These are phyloP conservation scores for Paramecium tetraurelia DNA, from an alignment of 73 alveolate genomes.

Conservation along the genomic window DNA sequence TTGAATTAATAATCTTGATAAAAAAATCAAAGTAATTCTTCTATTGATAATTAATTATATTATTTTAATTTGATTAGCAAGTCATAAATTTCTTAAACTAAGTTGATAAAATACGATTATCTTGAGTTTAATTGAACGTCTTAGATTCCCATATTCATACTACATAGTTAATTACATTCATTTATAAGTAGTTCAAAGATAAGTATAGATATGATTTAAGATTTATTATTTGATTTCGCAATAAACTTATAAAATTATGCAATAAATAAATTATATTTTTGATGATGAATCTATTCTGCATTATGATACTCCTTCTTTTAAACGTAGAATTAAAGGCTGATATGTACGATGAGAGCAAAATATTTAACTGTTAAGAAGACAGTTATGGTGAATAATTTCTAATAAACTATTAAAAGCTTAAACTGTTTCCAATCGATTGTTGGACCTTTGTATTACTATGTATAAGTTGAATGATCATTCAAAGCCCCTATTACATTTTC, in stretches of 20 bases:
- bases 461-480: neutral
- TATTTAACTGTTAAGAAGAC: neutral
- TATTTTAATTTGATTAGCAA: no score
- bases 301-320: neutral
- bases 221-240: neutral
- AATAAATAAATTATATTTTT: neutral
- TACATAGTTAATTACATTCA: neutral
- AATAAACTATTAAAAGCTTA: neutral
- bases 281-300: neutral
- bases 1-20: no score
- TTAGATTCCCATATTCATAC: no score
- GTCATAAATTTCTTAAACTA: no score
- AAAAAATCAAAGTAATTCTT: no score
- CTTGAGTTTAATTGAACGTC: no score
- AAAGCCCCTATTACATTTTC: neutral
- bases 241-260: no score
- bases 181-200: neutral
- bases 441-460: neutral
- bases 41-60: no score
- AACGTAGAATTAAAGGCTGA: neutral
- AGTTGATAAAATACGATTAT: no score
- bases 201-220: no score
- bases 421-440: neutral
- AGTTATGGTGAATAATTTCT: neutral
- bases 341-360: neutral